Conservation (phyloP, 805 yeast species). For the Schwanniomyces pseudopolymorphus region DNA sequence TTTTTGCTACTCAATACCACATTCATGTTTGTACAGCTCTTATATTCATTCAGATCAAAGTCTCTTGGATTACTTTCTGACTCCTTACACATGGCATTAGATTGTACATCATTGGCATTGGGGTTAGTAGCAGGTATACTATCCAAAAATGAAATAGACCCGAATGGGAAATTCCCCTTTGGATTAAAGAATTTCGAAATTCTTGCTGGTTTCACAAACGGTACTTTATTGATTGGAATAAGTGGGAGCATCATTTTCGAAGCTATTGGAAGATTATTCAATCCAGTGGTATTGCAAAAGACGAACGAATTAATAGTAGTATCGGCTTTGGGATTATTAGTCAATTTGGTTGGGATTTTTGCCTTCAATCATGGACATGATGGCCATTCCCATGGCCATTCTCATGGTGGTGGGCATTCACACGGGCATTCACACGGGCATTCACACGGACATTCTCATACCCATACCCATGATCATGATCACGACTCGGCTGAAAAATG, state of each 20-base stretch:
- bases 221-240: slow-evolving; percentile 82
- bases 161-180: slow-evolving; percentile 73
- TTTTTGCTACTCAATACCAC: slow-evolving; percentile 82
- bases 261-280: slow-evolving; percentile 74
- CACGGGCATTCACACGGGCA: slow-evolving; percentile 41
- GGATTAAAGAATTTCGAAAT: slow-evolving; percentile 86
- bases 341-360: slow-evolving; percentile 87
- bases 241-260: slow-evolving; percentile 86
- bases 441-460: slow-evolving; percentile 33
- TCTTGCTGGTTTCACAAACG: slow-evolving; percentile 93
- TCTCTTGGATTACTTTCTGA: slow-evolving; percentile 91
- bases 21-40: slow-evolving; percentile 90
- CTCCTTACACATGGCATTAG: slow-evolving; percentile 94
- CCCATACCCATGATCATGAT: slow-evolving; percentile 9
- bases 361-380: slow-evolving; percentile 88
- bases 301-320: slow-evolving; percentile 86
- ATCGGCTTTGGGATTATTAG: slow-evolving; percentile 78
- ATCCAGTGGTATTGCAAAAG: slow-evolving; percentile 75
- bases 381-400: slow-evolving; percentile 40
- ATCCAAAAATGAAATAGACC: slow-evolving; percentile 39
- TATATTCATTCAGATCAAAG: slow-evolving; percentile 89
- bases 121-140: slow-evolving; percentile 83
- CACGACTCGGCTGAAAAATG: slow-evolving; percentile 10
- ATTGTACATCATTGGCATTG: slow-evolving; percentile 84
- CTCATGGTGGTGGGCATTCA: slow-evolving; percentile 17